Evolutionary conservation across 1,284 basidiomycete genomes (phyloP).

Genomic region (Pseudozyma sp.): DNA sequence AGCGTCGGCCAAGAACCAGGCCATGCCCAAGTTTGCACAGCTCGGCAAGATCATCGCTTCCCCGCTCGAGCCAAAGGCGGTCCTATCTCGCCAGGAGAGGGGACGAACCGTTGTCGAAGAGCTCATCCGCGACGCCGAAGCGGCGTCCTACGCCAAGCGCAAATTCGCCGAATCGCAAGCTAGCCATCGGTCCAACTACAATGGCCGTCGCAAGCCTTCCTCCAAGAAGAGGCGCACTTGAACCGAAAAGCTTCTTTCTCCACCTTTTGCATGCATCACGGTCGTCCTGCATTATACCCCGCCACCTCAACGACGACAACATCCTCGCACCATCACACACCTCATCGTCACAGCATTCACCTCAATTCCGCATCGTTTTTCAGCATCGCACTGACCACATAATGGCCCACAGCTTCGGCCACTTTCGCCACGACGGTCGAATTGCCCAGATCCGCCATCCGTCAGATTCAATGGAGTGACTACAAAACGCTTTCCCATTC

Average conservation of each 20-base stretch:
- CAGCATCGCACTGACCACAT: not conserved
- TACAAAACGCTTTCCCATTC: too few species aligned
- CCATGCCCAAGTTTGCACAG: slow-evolving; percentile 78
- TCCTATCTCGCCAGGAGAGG: slow-evolving; percentile 77
- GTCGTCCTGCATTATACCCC: slow-evolving; percentile 1
- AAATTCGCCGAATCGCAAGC: slow-evolving; percentile 80
- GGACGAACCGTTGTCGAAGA: slow-evolving; percentile 89
- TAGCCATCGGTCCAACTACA: slow-evolving; percentile 40
- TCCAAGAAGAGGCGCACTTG: slow-evolving; percentile 39
- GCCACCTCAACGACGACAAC: slow-evolving; percentile 13
- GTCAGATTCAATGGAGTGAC: too few species aligned
- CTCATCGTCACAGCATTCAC: not conserved
- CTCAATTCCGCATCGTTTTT: not conserved
- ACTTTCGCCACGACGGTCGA: too few species aligned
- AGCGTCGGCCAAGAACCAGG: slow-evolving; percentile 80
- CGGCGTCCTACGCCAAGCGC: slow-evolving; percentile 88
- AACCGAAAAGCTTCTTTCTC: not conserved
- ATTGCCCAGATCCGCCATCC: too few species aligned
- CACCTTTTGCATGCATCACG: not conserved
- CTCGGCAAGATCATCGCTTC: slow-evolving; percentile 88
- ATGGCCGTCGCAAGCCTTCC: slow-evolving; percentile 36
- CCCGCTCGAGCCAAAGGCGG: slow-evolving; percentile 80
- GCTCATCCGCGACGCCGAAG: slow-evolving; percentile 85
- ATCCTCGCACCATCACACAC: too few species aligned
- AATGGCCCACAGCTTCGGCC: too few species aligned